Percentiles rank a stretch among this genome's conserved stretches.
Evolutionary conservation across 2,329 filamentous ascomycete genomes (phyloP).

Genomic region (Botrytis fabae): DNA sequence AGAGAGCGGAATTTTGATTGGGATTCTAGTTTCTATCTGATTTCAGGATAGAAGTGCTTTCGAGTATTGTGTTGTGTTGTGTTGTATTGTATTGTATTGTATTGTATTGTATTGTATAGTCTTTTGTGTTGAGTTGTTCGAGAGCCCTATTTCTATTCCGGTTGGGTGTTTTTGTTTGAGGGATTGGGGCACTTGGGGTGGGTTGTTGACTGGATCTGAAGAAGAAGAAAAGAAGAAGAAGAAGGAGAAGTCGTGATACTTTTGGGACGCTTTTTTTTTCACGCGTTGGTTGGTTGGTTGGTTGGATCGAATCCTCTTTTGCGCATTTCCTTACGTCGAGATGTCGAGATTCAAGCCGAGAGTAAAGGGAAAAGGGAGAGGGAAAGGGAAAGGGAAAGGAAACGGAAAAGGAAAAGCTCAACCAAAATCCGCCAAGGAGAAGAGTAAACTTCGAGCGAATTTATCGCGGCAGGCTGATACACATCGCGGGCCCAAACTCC

Average conservation of each 20-base stretch:
- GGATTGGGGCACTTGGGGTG: not conserved
- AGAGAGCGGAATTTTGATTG: not conserved
- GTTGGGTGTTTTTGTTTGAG: too few species aligned
- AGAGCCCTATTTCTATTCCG: not conserved
- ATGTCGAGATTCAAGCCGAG: not conserved
- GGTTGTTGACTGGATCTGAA: not conserved
- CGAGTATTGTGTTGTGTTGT: not conserved
- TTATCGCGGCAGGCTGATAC: not conserved
- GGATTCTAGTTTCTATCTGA: rapidly evolving
- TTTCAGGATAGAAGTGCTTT: not conserved
- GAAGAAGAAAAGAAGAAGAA: not conserved
- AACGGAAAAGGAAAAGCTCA: not conserved
- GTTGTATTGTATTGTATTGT: not conserved
- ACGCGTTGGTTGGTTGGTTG: too few species aligned
- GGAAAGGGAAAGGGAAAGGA: not conserved
- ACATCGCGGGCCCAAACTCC: not conserved
- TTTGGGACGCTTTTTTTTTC: not conserved
- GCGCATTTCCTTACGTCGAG: too few species aligned
- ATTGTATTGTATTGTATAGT: too few species aligned
- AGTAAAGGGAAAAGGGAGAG: not conserved
- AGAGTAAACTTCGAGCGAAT: not conserved
- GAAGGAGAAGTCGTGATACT: not conserved
- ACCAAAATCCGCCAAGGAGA: not conserved
- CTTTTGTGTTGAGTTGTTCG: not conserved
- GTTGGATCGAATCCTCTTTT: too few species aligned